Evolutionary conservation across 768 basidiomycete species (phyloP).

Genomic region (Scleroderma citrinum): DNA sequence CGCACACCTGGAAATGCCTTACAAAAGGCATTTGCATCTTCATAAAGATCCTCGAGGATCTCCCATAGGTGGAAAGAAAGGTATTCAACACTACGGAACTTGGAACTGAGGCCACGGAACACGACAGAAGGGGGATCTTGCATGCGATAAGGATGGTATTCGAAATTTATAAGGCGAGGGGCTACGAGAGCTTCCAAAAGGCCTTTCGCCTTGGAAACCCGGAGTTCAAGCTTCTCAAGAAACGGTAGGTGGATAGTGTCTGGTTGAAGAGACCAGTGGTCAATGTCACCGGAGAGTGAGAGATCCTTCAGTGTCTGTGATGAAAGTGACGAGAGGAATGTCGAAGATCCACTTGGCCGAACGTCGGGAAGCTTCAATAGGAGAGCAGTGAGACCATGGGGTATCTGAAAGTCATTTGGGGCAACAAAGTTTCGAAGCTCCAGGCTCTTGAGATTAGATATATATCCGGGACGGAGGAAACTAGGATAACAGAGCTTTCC

Average conservation of each 20-base stretch:
- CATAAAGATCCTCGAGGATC: background rate
- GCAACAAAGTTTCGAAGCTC: background rate
- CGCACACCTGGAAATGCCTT: background rate
- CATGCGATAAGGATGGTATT: background rate
- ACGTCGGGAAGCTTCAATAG: background rate
- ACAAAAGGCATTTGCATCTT: background rate
- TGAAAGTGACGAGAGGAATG: background rate
- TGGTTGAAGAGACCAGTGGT: background rate
- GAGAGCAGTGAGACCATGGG: background rate
- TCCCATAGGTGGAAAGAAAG: background rate
- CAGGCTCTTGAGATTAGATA: background rate
- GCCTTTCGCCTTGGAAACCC: background rate
- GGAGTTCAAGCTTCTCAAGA: background rate
- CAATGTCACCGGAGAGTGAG: background rate
- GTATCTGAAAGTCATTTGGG: background rate
- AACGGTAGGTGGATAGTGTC: background rate
- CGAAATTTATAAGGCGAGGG: background rate
- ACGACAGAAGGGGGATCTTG: background rate
- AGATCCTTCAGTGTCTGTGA: background rate
- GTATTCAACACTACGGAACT: background rate
- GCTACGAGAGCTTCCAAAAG: background rate
- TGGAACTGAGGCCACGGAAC: background rate
- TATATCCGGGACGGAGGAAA: background rate
- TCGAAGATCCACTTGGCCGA: background rate
- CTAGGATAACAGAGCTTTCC: background rate